Evolutionary conservation across 768 basidiomycete species (phyloP).

Genomic region (Gymnopilus junonius): DNA sequence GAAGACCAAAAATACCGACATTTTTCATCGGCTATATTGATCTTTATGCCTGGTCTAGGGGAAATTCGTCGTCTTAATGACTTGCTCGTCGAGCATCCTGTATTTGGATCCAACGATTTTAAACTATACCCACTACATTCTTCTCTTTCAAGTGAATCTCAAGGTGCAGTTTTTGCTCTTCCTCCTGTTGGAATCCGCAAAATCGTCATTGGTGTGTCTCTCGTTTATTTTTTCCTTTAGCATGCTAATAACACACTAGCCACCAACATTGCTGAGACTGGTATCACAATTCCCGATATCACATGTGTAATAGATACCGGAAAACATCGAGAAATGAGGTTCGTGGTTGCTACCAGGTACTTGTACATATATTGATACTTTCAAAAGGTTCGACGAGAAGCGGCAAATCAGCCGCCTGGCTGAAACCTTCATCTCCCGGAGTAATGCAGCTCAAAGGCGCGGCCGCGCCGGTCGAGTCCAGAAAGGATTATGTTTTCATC

Average conservation of each 20-base stretch:
- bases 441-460: slow-evolving; percentile 88
- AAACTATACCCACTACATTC: slow-evolving; percentile 89
- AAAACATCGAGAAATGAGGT: slow-evolving; percentile 94
- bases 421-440: slow-evolving; percentile 90
- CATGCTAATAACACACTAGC: slow-evolving; percentile 45
- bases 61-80: slow-evolving; percentile 93
- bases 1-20: slow-evolving; percentile 50
- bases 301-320: slow-evolving; percentile 96
- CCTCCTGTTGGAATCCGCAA: slow-evolving; percentile 83
- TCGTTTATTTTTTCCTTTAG: slow-evolving; percentile 3
- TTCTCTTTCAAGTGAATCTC: slow-evolving; percentile 88
- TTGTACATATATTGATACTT: not conserved
- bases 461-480: slow-evolving; percentile 94
- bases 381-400: slow-evolving; percentile 89
- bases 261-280: slow-evolving; percentile 95
- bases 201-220: slow-evolving; percentile 83
- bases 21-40: slow-evolving; percentile 81
- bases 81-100: slow-evolving; percentile 71
- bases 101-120: slow-evolving; percentile 73
- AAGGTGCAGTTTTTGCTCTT: slow-evolving; percentile 88
- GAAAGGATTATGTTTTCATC: slow-evolving; percentile 89
- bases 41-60: slow-evolving; percentile 95
- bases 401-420: slow-evolving; percentile 91
- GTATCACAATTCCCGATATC: slow-evolving; percentile 97
- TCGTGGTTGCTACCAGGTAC: not conserved